Base-by-base conservation (phyloP, 164 flowering plant genomes). In the Vitis labrusca region DNA sequence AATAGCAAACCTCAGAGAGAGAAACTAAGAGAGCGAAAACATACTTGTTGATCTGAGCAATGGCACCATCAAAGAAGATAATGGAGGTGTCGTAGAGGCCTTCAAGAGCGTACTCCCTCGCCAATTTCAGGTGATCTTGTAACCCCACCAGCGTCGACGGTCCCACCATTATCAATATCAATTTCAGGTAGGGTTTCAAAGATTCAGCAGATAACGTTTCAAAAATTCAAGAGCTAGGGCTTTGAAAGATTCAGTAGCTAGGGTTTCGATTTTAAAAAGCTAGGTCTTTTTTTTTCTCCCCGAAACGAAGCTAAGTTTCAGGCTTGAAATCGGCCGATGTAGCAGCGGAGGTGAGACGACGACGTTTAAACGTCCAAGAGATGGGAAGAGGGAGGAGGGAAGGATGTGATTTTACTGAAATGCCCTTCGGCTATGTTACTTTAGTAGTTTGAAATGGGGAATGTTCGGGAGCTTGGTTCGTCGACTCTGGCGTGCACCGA, bases 41-140 rank as follows among this genome's bases (percentile, higher is more conserved):
- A 50, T 85, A 96, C 99, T 89, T 93, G 88, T 96, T 93, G 87
- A 96, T 90, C 86, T 96, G 98, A 67, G 99, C 98, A 78, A 96
- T 83, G 79, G 93, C 97, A 68, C 97, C 99, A 73, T 96, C 99
- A 75, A 96, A 96, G 93, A 93, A 96, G 86, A 93, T 93, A 47
- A 96, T 73, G 9, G 99, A 82, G 32, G 99, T 89, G 65, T 96
- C 98, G 64, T 96, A 96, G 32, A 89, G 85, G 2, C 99, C 99
- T 79, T 96, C 99, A 3, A 89, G 72, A 1, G 97, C 97, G 68
- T 93, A 96, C 56, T 96, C 98, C 62, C 97, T 88, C 15, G 98
- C 99, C 74, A 96, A 76, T 71, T 91, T 93, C 74, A 95, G 75
- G 77, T 95, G 98, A 78, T 95, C 98, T 78, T 89, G 96, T 74